Conservation (phyloP, 1,284 basidiomycete genomes). For the Pseudozyma sp. region DNA sequence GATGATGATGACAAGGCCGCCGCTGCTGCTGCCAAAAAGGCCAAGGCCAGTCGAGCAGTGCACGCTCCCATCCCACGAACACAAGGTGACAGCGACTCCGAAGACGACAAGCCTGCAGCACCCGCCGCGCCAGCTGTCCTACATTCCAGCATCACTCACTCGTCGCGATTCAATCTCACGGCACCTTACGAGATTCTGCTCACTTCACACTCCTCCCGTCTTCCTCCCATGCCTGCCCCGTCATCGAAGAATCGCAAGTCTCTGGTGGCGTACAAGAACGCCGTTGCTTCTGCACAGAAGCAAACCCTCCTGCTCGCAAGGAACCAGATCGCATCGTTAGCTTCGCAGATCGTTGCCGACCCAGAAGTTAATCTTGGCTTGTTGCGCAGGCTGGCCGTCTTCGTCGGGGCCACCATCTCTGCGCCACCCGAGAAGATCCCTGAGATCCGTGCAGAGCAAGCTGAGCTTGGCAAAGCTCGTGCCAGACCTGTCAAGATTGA, state of each 20-base stretch:
- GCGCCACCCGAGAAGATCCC: constrained; percentile 50
- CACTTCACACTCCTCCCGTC: constrained; percentile 31
- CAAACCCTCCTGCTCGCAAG: constrained; percentile 51
- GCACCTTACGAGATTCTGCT: constrained; percentile 59
- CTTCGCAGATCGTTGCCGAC: constrained; percentile 63
- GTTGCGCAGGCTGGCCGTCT: constrained; percentile 61
- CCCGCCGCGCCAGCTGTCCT: constrained; percentile 8
- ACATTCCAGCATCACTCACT: constrained; percentile 49
- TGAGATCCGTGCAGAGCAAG: constrained; percentile 32
- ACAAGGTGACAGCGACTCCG: constrained; percentile 14
- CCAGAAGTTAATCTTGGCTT: constrained; percentile 63
- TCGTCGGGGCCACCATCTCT: constrained; percentile 20
- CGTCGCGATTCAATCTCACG: constrained; percentile 55
- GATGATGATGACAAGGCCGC: constrained; percentile 20
- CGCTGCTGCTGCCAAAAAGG: background rate
- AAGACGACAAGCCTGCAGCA: constrained; percentile 1
- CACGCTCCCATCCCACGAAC: constrained; percentile 33
- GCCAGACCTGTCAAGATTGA: constrained; percentile 34
- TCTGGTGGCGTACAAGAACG: constrained; percentile 10
- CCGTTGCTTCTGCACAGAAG: constrained; percentile 8
- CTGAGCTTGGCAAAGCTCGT: constrained; percentile 70
- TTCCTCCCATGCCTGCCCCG: constrained; percentile 7
- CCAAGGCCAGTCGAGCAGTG: constrained; percentile 47
- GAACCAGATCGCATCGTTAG: constrained; percentile 66
- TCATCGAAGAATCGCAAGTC: constrained; percentile 18